Base-by-base conservation (phyloP, 768 basidiomycete genomes). In the Trametes cinnabarina region DNA sequence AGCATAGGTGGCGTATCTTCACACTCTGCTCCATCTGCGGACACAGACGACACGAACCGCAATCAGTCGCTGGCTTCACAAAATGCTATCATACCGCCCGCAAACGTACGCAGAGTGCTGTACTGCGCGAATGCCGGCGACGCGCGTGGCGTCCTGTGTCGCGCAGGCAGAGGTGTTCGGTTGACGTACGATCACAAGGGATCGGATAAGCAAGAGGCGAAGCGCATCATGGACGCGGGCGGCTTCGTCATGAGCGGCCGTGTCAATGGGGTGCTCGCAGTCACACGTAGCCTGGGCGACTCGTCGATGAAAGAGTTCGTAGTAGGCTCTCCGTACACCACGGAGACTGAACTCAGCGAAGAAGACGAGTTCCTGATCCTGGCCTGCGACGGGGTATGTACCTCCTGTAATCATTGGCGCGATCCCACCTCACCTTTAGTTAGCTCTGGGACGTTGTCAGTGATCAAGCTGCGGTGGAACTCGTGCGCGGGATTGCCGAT, bases 281-380 rank as follows among this genome's bases (percentile, higher is more conserved):
- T 99, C 26, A 99, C 97, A 17, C 82, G 97, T 57, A 94, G 94
- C 66, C 76, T 99, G 55, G 97, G 97, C 32, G 97, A 99, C 69
- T 90, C 94, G 2, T 90, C 93, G 7, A 98, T 99, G 97, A 99
- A 99, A 74, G 97, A 99, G 67, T 99, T 95, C 71, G 97, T 99
- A 11, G 97, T 98, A 47, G 97, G 97, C 2, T 84, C 92, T 26
- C 97, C 97, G 6, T 99, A 96, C 73, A 99, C 97, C 19, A 98
- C 97, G n/a, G 95, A 98, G 72, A 98, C 96, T 12, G 85, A 88
- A 64, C 75, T 99, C 40, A 88, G 88, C 53, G 86, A 91, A 8
- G 87, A 92, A 5, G 97, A 98, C 69, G 96, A 98, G 70, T 93
- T 96, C 71, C 70, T 98, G 63, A 90, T 99, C 57, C 80, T 99